phyloP scores from a whole-genome alignment of 2,329 filamentous ascomycete genomes.

The Zasmidium citrigriseum region DNA sequence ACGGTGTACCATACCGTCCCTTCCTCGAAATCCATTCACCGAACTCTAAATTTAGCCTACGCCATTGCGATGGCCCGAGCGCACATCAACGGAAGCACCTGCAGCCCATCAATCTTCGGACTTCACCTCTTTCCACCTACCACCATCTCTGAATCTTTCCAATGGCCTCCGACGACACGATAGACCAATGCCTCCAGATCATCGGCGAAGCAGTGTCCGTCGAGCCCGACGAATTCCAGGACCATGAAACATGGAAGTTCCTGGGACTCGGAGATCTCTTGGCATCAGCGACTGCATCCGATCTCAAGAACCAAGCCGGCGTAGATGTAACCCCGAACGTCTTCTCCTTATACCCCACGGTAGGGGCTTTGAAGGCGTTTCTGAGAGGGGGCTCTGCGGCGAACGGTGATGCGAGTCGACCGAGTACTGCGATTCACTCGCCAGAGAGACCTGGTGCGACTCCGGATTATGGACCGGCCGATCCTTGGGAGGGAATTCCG shows the following conservation, averaged over 20 bases:
- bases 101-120: neutral
- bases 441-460: neutral
- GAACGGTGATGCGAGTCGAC: neutral
- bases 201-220: conserved; percentile 32
- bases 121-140: neutral
- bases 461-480: conserved; percentile 17
- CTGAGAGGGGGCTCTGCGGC: conserved; percentile 11
- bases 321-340: conserved; percentile 24
- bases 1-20: neutral
- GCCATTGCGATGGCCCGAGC: neutral
- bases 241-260: conserved; percentile 35
- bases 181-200: conserved; percentile 27
- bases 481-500: conserved; percentile 33
- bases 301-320: conserved; percentile 27
- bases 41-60: neutral
- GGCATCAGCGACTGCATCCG: conserved; percentile 30
- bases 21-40: too few species aligned
- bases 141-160: neutral
- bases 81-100: neutral
- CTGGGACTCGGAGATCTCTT: conserved; percentile 31
- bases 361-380: conserved; percentile 27
- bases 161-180: conserved; percentile 22
- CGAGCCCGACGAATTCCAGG: conserved; percentile 30
- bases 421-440: neutral
- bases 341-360: conserved; percentile 28